Evolutionary conservation across 441 rosid species (phyloP).

Genomic region (Populus hybrid): DNA sequence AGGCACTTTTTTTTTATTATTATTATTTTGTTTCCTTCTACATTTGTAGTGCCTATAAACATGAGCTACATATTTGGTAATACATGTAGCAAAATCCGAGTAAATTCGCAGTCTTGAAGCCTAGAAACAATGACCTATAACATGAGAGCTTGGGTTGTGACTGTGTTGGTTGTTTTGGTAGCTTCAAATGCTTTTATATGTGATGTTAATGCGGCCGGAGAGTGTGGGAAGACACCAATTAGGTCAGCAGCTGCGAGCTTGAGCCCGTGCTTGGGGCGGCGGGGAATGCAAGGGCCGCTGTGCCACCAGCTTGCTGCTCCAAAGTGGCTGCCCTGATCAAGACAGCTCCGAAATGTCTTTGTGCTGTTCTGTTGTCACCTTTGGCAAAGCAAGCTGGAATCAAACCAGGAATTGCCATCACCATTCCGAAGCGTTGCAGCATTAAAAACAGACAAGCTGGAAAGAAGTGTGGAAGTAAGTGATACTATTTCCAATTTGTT

Average conservation of each 20-base stretch:
- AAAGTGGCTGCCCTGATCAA: conserved; percentile 59
- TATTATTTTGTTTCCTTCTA: background rate
- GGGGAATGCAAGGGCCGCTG: conserved; percentile 40
- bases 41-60: background rate
- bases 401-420: conserved; percentile 65
- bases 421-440: conserved; percentile 83
- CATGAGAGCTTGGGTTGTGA: conserved; percentile 24
- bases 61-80: background rate
- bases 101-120: background rate
- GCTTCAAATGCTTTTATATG: conserved; percentile 19
- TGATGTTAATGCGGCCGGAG: conserved; percentile 44
- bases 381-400: conserved; percentile 74
- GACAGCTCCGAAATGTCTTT: conserved; percentile 68
- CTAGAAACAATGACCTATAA: conserved; percentile 24
- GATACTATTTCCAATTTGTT: background rate
- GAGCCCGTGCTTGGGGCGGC: conserved; percentile 70
- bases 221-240: conserved; percentile 69
- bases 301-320: conserved; percentile 65
- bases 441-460: conserved; percentile 64
- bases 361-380: conserved; percentile 75
- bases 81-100: background rate
- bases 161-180: conserved; percentile 30
- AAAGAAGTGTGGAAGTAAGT: conserved; percentile 83
- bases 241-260: conserved; percentile 63
- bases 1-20: background rate